Conservation (phyloP, 306 rosid species). For the Pterocarpus santalinus region DNA sequence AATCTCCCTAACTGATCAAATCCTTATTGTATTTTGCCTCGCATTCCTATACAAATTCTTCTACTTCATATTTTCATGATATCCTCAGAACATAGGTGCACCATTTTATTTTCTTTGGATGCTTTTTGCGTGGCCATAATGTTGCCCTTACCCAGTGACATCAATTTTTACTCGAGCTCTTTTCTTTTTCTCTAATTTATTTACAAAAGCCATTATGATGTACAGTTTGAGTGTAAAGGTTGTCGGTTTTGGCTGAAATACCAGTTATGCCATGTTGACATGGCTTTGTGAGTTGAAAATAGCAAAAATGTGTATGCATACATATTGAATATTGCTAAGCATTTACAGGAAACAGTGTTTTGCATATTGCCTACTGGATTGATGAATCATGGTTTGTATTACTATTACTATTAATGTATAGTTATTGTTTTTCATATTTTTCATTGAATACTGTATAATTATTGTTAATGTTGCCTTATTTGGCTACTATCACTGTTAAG, state of each 20-base stretch:
- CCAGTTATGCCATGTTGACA: slow-evolving; percentile 4
- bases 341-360: slow-evolving; percentile 10
- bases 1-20: slow-evolving; percentile 69
- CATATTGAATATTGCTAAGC: not conserved
- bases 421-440: too few species aligned
- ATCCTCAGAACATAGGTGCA: slow-evolving; percentile 31
- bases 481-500: too few species aligned
- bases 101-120: slow-evolving; percentile 37
- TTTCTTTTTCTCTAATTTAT: slow-evolving; percentile 17
- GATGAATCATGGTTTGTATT: not conserved
- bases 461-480: too few species aligned
- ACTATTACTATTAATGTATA: too few species aligned
- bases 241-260: slow-evolving; percentile 36
- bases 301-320: slow-evolving; percentile 20
- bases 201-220: slow-evolving; percentile 44
- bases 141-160: slow-evolving; percentile 34
- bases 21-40: slow-evolving; percentile 57
- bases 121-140: slow-evolving; percentile 44
- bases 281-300: slow-evolving; percentile 32
- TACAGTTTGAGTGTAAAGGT: slow-evolving; percentile 45
- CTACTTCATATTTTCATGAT: slow-evolving; percentile 48
- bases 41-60: slow-evolving; percentile 58
- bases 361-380: not conserved
- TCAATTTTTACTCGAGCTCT: not conserved
- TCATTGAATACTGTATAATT: too few species aligned